Evolutionary conservation across 371 early-diverging fungal species (phyloP), one percentile per base, ranked within the genome.

Genomic region (Fennellomyces sp.): DNA sequence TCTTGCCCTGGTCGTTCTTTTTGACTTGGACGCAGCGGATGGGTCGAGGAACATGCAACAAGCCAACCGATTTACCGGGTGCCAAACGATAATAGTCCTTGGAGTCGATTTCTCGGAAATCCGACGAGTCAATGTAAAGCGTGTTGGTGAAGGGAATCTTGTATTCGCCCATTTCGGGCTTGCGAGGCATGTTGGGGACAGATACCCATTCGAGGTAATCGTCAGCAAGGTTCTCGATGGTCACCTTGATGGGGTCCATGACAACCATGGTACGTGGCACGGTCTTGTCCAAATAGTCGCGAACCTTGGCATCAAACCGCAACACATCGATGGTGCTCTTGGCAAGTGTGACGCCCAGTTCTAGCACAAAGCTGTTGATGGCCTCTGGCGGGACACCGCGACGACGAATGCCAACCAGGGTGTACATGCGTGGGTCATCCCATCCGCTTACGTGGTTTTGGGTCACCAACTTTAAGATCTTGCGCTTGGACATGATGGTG

Each of bases 341-440:
- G 53, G 90, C 73, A 38, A 93, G 96, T 26, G 99, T 98, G 15
- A 99, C 96, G 62, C 89, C 90, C 36, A 98, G 73, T 61, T 96
- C 97, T 48, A 94, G 88, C 3, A 97, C 98, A 87, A 99, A 99
- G 49, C 90, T 91, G 72, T 99, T 99, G 81, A 99, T 97, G n/a
- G 99, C 97, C 69, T 91, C 89, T 1, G 99, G 93, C 48, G 99
- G 98, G 50, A 99, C 94, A 60, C 99, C 99, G 61, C 99, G 93
- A 57, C 99, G 89, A 61, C 99, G 92, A 60, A 99, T 85, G 49
- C 97, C 99, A 4, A 91, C 92, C 48, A 99, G 84, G 3, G 99
- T 99, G 76, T 91, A 99, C 62, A 99, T 77, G 57, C 99, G 84
- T 29, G 99, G 99, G 71, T 99, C 99, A 78, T 99, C 99, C 92